Evolutionary conservation across 177 flowering plant species (phyloP).

Genomic region (Telopea speciosissima): DNA sequence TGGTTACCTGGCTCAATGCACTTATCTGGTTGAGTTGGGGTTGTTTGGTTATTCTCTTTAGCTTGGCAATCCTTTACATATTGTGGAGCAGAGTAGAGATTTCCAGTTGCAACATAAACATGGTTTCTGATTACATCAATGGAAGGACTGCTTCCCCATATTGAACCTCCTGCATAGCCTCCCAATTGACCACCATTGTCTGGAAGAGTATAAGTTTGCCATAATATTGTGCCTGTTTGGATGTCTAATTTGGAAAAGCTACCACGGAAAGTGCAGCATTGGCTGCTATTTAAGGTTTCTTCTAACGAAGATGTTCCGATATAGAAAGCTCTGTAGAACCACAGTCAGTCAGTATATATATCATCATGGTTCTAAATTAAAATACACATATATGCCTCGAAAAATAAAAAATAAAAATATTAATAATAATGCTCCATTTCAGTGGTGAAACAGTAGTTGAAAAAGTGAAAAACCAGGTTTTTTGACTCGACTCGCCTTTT

Average conservation of each 20-base stretch:
- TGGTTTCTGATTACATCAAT: conserved; percentile 27
- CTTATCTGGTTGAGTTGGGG: too few species aligned
- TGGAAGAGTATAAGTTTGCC: conserved; percentile 51
- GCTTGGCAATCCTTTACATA: conserved; percentile 34
- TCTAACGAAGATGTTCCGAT: conserved; percentile 21
- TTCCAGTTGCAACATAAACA: conserved; percentile 41
- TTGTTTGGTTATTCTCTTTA: conserved; percentile 29
- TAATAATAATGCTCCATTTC: too few species aligned
- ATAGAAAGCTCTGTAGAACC: conserved; percentile 18
- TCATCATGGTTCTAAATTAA: too few species aligned
- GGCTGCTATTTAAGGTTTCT: conserved; percentile 18
- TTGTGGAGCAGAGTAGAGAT: conserved; percentile 39
- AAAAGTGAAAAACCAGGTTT: too few species aligned
- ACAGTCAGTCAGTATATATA: neutral
- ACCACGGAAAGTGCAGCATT: conserved; percentile 56
- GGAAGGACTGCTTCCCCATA: conserved; percentile 61
- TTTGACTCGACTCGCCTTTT: too few species aligned
- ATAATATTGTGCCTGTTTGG: conserved; percentile 27
- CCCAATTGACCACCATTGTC: conserved; percentile 35
- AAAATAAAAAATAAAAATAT: too few species aligned
- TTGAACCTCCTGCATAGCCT: conserved; percentile 44
- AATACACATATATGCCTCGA: too few species aligned
- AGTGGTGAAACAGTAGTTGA: too few species aligned
- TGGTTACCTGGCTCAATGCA: neutral
- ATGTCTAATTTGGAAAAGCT: conserved; percentile 40